Conservation (phyloP, 179 eudicot genomes). For the Amaranthus tricolor region DNA sequence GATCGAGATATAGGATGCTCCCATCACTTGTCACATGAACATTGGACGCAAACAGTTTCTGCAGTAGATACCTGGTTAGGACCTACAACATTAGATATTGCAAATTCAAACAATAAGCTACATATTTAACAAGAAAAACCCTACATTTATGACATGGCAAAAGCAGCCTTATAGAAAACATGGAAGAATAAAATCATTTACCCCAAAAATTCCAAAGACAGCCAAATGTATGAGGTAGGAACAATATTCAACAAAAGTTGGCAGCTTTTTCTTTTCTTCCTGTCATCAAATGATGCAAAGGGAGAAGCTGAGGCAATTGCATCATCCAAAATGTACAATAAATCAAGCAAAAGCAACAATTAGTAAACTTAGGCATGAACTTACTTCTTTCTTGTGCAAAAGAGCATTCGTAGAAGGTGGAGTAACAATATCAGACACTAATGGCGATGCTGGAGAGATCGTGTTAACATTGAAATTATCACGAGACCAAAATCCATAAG, state of each 20-base stretch:
- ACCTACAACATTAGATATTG: conserved; percentile 39
- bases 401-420: conserved; percentile 36
- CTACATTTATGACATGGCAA: neutral
- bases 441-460: conserved; percentile 29
- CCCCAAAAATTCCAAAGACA: conserved; percentile 84
- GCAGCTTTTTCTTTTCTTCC: conserved; percentile 42
- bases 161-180: neutral
- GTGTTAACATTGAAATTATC: conserved; percentile 16
- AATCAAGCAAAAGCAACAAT: neutral
- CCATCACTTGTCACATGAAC: conserved; percentile 51
- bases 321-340: neutral
- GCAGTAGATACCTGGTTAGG: conserved; percentile 55
- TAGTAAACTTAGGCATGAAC: conserved; percentile 7
- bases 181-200: conserved; percentile 19
- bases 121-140: neutral
- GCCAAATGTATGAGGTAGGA: conserved; percentile 59
- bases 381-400: conserved; percentile 41
- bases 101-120: neutral
- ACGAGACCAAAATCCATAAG: conserved; percentile 21
- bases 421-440: conserved; percentile 27
- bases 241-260: conserved; percentile 44
- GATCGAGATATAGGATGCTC: conserved; percentile 63
- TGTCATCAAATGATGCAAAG: conserved; percentile 22
- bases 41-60: conserved; percentile 67
- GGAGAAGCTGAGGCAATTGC: neutral